Base-by-base conservation (phyloP, 1,284 basidiomycete genomes). In the Melampsora americana region DNA sequence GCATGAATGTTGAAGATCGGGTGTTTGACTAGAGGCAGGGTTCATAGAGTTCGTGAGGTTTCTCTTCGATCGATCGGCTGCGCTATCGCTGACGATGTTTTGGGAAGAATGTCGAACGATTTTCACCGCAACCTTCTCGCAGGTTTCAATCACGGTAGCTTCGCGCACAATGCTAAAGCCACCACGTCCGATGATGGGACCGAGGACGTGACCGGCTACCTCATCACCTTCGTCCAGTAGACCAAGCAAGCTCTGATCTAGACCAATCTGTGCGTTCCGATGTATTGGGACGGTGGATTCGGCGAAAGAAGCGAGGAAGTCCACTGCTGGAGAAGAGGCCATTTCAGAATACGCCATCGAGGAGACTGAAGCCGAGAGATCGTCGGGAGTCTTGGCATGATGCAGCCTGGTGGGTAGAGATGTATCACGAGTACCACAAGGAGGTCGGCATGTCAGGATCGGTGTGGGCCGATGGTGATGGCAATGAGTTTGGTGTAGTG, bases 81-180 rank as follows among this genome's bases (percentile, higher is more conserved):
- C 26, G 42, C 16, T 11, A 35, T 39, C n/a, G 32, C 46, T 32
- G 26, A 46, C 7, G 20, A 28, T 14, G 39, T 20, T 14, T 26
- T 39, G 23, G n/a, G 42, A 14, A 46, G 67, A 20, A 81, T 72
- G 83, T 66, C 16, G 82, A 46, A 94, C 88, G 79, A 93, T 91
- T 83, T 94, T 93, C 82, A 93, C 89, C 2, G 92, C 92, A 39
- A 91, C 88, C 5, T 87, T 84, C 69, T 87, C 88, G 16, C 90
- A 90, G 4, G 87, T 86, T 7, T 86, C 81, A 14, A 90, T 89
- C 18, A 84, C 87, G n/a, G 48, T 69, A 1, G 90, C 93, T 53
- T 88, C 87, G 61, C 91, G 86, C 66, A 97, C 92, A 59, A 88
- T 89, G n/a, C 92, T 93, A 82, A 93, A 93, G 9, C 89, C 92